phyloP scores from a whole-genome alignment of 164 flowering plant species.

The Nymphaea colorata region DNA sequence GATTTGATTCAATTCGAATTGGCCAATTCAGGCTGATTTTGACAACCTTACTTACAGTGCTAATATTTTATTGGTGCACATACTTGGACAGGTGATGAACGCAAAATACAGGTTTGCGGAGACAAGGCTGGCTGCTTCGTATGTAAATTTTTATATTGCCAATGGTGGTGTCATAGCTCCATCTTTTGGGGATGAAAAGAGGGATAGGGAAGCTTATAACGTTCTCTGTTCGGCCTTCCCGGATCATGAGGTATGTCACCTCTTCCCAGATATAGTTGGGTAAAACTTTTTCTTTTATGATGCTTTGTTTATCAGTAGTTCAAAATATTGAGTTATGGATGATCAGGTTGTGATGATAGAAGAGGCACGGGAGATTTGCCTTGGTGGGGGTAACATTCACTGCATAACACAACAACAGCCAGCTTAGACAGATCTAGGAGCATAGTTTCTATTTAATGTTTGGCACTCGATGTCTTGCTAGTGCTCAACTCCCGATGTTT shows the following conservation, averaged over 20 bases:
- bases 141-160: slow-evolving; percentile 88
- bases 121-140: slow-evolving; percentile 86
- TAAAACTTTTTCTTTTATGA: too few species aligned
- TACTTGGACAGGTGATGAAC: slow-evolving; percentile 9
- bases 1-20: too few species aligned
- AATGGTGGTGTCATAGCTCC: slow-evolving; percentile 80
- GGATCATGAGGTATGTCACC: slow-evolving; percentile 37
- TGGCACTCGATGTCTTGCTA: too few species aligned
- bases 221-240: slow-evolving; percentile 72
- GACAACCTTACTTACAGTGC: too few species aligned
- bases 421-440: slow-evolving; percentile 10
- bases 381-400: slow-evolving; percentile 91
- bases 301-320: background rate
- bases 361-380: slow-evolving; percentile 81
- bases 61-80: too few species aligned
- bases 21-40: too few species aligned
- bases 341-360: slow-evolving; percentile 69
- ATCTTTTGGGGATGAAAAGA: slow-evolving; percentile 73
- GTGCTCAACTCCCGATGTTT: too few species aligned
- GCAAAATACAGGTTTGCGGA: slow-evolving; percentile 63
- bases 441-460: too few species aligned
- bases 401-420: slow-evolving; percentile 98
- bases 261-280: background rate
- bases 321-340: background rate
- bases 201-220: slow-evolving; percentile 73